Base-by-base conservation (phyloP, 257 asterid species). In the Fraxinus cuspidata region DNA sequence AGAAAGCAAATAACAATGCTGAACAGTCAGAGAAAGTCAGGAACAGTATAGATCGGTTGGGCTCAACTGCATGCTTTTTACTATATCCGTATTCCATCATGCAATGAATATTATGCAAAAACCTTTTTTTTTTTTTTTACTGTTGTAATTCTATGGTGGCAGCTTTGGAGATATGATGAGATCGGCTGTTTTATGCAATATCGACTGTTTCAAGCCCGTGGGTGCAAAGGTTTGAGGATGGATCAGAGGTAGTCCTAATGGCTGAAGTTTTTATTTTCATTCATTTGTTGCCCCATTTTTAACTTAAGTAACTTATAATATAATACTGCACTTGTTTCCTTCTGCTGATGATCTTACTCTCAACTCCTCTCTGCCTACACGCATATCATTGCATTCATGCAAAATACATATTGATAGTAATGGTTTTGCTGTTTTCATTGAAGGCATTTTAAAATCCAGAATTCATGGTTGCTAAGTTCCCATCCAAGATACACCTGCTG, bases 31-130 rank as follows among this genome's bases (percentile, higher is more conserved):
- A 95, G 83, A 91, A 78, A 88, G 88, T 96, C 28, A 85, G 99
- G 88, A 95, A 92, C 86, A 95, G 98, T 89, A 92, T 95, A 76
- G 99, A 95, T 81, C 98, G 99, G 99, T 95, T 82, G 85, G 96
- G 74, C 83, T 87, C 81, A 73, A 82, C 72, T 63, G n/a, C 77
- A 68, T 40, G 32, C 38, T 47, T 56, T 19, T 56, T 78, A 34
- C 23, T 76, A 37, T 75, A 42, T 74, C 51, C 23, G 74, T 73
- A 19, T 70, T 32, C 67, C 49, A 35, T 53, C 75, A 67, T 77
- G 79, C 74, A 51, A 38, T 25, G 64, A 32, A 23, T 4, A 53
- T 37, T 85, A 18, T 73, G 78, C 71, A 64, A 53, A 74, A 70
- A 78, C 60, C 75, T 63, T 58, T 60, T 58, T 60, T 80, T 77